phyloP scores from a whole-genome alignment of 129 eudicot species.

The Flaveria linearis region DNA sequence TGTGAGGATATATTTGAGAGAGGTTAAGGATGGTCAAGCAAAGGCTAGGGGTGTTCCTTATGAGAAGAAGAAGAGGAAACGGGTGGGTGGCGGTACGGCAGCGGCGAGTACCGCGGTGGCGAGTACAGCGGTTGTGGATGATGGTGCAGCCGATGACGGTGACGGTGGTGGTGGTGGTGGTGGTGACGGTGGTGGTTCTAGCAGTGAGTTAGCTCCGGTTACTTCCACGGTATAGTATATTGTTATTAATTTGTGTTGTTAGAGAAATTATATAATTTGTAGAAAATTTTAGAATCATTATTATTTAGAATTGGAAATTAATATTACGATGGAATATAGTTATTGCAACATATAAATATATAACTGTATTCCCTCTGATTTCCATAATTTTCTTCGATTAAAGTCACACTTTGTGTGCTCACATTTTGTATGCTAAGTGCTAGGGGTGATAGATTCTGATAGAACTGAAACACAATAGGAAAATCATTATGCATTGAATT shows the following conservation, averaged over 20 bases:
- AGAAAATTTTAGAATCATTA: not conserved
- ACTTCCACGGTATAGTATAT: not conserved
- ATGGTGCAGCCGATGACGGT: not conserved
- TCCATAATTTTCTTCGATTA: too few species aligned
- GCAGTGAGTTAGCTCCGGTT: not conserved
- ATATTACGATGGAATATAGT: not conserved
- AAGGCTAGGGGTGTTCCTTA: conserved; percentile 1
- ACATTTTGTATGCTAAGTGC: too few species aligned
- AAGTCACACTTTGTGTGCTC: not conserved
- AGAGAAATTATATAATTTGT: not conserved
- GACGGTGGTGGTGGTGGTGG: not conserved
- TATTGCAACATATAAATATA: too few species aligned
- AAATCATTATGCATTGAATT: too few species aligned
- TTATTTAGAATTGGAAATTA: too few species aligned
- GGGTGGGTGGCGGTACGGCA: not conserved
- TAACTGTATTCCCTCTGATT: too few species aligned
- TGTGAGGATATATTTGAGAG: not conserved
- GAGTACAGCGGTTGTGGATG: not conserved
- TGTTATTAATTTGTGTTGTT: too few species aligned
- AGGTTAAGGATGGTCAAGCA: conserved; percentile 3
- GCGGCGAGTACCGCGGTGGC: not conserved
- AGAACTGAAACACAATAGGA: too few species aligned
- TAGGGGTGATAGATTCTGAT: too few species aligned
- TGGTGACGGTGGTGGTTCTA: not conserved
- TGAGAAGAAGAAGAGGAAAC: conserved; percentile 3